Evolutionary conservation across 192 early-diverging fungal species (phyloP), one percentile per base, ranked within the genome.

Genomic region (Coemansia sp.): DNA sequence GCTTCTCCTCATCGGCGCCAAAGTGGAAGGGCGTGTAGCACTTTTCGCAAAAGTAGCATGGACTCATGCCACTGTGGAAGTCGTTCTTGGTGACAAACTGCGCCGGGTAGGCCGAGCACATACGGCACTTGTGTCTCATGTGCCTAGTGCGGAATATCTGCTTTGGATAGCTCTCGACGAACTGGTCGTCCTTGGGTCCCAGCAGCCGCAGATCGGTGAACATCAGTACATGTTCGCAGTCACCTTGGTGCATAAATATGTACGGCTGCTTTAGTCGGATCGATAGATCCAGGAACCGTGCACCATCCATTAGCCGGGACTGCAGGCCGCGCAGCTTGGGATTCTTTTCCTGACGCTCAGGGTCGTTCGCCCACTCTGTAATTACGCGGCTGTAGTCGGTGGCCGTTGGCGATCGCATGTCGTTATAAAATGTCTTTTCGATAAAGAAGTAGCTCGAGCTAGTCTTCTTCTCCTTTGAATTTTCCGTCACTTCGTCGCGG

Each of bases 1-100:
- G 71, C 50, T 84, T 80, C 14, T 86, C 82, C 11, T 83, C 85
- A 21, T 89, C 64, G 14, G 49, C 64, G 46, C 88, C 85, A 73
- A 87, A 91, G 68, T 93, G 90, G 81, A 91, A 93, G 16, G 69
- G 81, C 59, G 84, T 76, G 69, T 89, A 93, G 80, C 91, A 93
- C 50, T 80, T 80, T 62, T 85, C 78, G 65, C 91, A 93, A 79
- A 88, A 93, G 74, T 87, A 88, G 69, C 84, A 87, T 2, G 90
- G 89, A 32, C 87, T 87, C 72, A 87, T 80, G 8, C 90, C 90
- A 30, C 89, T 86, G 46, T 89, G 78, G 60, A 87, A 82, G 80
- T 93, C 92, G 66, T 90, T 88, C 47, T 88, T 72, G 40, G 91
- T 90, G 39, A 91, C 87, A 68, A 77, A 89, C 74, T 87, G 84